A percentile compares a stretch with the other conserved stretches of the same genome.
Conservation (phyloP, 2,329 filamentous ascomycete genomes). For the Penicillium fuscoglaucum region DNA sequence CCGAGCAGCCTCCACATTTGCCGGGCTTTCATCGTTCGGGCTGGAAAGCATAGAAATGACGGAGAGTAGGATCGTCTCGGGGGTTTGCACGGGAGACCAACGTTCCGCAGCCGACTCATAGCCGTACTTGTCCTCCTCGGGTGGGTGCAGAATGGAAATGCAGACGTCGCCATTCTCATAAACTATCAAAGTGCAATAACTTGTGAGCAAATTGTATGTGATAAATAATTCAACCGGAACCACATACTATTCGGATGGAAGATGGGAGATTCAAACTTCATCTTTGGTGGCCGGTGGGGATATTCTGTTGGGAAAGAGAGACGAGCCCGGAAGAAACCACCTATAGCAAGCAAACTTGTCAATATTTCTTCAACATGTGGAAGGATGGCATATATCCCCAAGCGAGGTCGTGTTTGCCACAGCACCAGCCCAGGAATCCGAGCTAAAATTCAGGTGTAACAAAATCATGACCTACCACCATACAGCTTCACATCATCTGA, state of each 20-base stretch:
- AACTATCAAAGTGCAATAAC: constrained; percentile 49
- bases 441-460: not conserved
- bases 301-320: constrained; percentile 83
- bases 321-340: constrained; percentile 86
- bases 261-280: constrained; percentile 81
- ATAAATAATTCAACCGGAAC: not conserved
- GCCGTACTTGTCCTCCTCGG: constrained; percentile 89
- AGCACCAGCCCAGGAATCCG: not conserved
- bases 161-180: constrained; percentile 86
- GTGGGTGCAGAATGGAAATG: constrained; percentile 95
- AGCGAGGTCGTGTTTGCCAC: not conserved
- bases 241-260: constrained; percentile 84
- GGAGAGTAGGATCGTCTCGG: constrained; percentile 88
- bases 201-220: not conserved
- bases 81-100: constrained; percentile 92
- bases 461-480: constrained; percentile 64
- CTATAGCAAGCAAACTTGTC: constrained; percentile 48
- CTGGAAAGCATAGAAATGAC: constrained; percentile 90
- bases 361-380: not conserved
- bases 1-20: constrained; percentile 89
- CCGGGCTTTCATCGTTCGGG: constrained; percentile 93
- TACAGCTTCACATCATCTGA: constrained; percentile 92
- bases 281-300: constrained; percentile 81
- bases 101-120: constrained; percentile 89
- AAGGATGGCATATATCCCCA: not conserved